phyloP scores from a whole-genome alignment of 2,329 filamentous ascomycete species.

The Penicillium sp. region DNA sequence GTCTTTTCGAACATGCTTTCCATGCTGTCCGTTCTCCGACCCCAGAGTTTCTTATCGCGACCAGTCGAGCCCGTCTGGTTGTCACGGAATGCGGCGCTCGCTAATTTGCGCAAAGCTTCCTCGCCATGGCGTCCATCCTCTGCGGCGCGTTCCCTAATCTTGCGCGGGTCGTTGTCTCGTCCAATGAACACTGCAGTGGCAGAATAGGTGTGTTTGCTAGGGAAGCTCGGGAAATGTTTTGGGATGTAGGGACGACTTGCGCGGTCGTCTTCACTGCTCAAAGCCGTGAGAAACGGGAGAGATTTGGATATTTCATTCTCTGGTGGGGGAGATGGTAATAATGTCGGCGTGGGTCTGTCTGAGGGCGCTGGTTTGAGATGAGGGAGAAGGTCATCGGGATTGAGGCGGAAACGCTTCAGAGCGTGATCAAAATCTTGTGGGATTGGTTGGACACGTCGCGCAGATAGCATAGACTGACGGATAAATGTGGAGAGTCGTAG shows the following conservation, averaged over 20 bases:
- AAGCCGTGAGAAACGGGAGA: conserved; percentile 49
- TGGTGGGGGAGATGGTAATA: conserved; percentile 40
- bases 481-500: conserved; percentile 53
- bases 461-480: conserved; percentile 56
- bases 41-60: conserved; percentile 40
- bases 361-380: conserved; percentile 30
- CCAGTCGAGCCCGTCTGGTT: conserved; percentile 41
- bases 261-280: conserved; percentile 48
- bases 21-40: conserved; percentile 39
- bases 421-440: conserved; percentile 57
- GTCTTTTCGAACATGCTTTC: conserved; percentile 56
- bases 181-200: conserved; percentile 57
- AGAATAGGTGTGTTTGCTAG: conserved; percentile 63
- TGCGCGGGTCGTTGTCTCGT: conserved; percentile 58
- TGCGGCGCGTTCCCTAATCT: conserved; percentile 60
- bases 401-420: conserved; percentile 31
- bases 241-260: conserved; percentile 55
- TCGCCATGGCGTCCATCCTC: conserved; percentile 65
- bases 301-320: conserved; percentile 36
- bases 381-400: conserved; percentile 32
- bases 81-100: conserved; percentile 47
- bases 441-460: conserved; percentile 54
- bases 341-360: conserved; percentile 20
- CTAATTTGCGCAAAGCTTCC: conserved; percentile 61
- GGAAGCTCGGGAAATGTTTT: conserved; percentile 59